phyloP scores from a whole-genome alignment of 164 flowering plant species.

The Liquidambar formosana region DNA sequence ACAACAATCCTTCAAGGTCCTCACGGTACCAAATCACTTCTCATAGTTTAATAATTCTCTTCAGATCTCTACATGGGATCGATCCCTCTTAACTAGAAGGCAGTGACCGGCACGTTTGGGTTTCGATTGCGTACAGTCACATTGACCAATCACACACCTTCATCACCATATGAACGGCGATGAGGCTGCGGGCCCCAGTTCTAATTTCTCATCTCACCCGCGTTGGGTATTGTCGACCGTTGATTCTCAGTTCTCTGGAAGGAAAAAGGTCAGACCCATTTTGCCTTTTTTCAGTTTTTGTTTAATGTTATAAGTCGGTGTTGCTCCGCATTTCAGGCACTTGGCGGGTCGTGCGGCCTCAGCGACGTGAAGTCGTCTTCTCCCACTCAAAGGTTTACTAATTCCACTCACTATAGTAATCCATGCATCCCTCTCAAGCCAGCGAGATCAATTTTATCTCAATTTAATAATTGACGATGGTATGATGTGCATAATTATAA shows the following conservation, averaged over 20 bases:
- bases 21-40: too few relatives aligned
- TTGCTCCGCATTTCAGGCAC: neutral
- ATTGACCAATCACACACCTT: neutral
- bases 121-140: neutral
- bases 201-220: neutral
- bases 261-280: neutral
- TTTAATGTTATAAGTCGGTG: too few relatives aligned
- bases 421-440: neutral
- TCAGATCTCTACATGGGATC: too few relatives aligned
- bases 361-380: too few relatives aligned
- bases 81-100: neutral
- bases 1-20: too few relatives aligned
- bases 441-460: too few relatives aligned
- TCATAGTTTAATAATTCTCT: too few relatives aligned
- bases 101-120: neutral
- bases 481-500: too few relatives aligned
- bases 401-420: too few relatives aligned
- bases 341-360: neutral
- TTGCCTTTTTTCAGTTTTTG: too few relatives aligned
- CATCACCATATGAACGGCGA: neutral
- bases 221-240: neutral
- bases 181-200: neutral
- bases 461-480: too few relatives aligned
- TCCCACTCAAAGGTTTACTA: neutral
- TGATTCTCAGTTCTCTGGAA: neutral